Percentiles rank a stretch among this genome's conserved stretches.
phyloP scores from a whole-genome alignment of 2,329 filamentous ascomycete species.

The Eurotiales sp. region DNA sequence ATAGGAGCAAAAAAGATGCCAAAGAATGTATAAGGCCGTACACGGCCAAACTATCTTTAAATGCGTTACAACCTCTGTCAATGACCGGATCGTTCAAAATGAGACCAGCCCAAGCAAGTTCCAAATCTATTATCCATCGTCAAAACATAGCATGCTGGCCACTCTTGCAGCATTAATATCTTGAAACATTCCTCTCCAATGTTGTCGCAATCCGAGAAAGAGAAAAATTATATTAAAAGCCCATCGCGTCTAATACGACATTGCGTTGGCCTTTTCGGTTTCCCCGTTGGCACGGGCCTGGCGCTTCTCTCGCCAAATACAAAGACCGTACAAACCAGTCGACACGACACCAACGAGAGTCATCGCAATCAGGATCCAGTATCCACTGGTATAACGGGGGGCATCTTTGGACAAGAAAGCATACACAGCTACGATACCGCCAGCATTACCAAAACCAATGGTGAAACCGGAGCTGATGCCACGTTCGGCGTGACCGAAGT shows the following conservation, averaged over 20 bases:
- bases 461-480: conserved; percentile 29
- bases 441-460: conserved; percentile 30
- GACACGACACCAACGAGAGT: conserved; percentile 15
- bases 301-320: conserved; percentile 15
- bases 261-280: conserved; percentile 10
- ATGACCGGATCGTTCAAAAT: neutral
- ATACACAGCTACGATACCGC: conserved; percentile 30
- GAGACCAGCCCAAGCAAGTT: neutral
- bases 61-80: neutral
- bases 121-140: neutral
- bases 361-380: conserved; percentile 23
- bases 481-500: conserved; percentile 30
- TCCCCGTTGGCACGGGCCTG: conserved; percentile 2
- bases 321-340: conserved; percentile 14
- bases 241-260: conserved; percentile 12
- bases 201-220: neutral
- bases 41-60: neutral
- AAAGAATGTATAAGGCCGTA: neutral
- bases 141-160: neutral
- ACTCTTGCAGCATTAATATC: neutral
- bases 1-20: neutral
- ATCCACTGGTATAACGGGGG: conserved; percentile 26
- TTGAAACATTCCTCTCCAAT: neutral
- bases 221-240: too few relatives aligned
- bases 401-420: conserved; percentile 24